Conservation (phyloP, 2,329 filamentous ascomycete species). For the Phyllosticta citrichinensis region DNA sequence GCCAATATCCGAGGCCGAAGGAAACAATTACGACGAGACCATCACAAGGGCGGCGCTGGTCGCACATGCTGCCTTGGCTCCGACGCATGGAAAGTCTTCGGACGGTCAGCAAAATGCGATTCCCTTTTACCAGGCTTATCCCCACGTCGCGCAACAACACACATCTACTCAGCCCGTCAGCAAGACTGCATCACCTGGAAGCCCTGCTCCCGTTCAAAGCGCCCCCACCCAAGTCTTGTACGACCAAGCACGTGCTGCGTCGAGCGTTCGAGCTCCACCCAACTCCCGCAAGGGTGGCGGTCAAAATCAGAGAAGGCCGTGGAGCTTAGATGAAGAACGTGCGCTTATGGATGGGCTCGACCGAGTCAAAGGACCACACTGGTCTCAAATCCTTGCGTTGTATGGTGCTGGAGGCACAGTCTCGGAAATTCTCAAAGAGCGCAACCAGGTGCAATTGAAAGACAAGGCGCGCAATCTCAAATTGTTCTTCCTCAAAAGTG, state of each 20-base stretch:
- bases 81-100: slow-evolving; percentile 4
- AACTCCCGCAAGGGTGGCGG: slow-evolving; percentile 42
- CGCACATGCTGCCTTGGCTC: slow-evolving; percentile 12
- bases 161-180: slow-evolving; percentile 1
- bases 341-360: slow-evolving; percentile 82
- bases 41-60: slow-evolving; percentile 14
- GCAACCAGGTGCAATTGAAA: slow-evolving; percentile 85
- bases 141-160: slow-evolving; percentile 14
- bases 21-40: slow-evolving; percentile 11
- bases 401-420: slow-evolving; percentile 73
- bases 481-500: slow-evolving; percentile 83
- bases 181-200: slow-evolving; percentile 8
- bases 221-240: slow-evolving; percentile 47
- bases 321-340: slow-evolving; percentile 83
- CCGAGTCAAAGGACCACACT: slow-evolving; percentile 81
- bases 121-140: slow-evolving; percentile 10
- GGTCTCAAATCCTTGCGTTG: slow-evolving; percentile 80
- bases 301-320: slow-evolving; percentile 59
- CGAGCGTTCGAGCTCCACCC: slow-evolving; percentile 45
- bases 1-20: slow-evolving; percentile 1
- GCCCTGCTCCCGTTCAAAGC: slow-evolving; percentile 33
- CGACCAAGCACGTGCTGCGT: slow-evolving; percentile 46
- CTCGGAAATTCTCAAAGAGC: slow-evolving; percentile 74
- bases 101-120: slow-evolving; percentile 7
- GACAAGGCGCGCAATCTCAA: slow-evolving; percentile 88